Conservation (phyloP, 108 stramenopile species). For the Cyclotella atomus region DNA sequence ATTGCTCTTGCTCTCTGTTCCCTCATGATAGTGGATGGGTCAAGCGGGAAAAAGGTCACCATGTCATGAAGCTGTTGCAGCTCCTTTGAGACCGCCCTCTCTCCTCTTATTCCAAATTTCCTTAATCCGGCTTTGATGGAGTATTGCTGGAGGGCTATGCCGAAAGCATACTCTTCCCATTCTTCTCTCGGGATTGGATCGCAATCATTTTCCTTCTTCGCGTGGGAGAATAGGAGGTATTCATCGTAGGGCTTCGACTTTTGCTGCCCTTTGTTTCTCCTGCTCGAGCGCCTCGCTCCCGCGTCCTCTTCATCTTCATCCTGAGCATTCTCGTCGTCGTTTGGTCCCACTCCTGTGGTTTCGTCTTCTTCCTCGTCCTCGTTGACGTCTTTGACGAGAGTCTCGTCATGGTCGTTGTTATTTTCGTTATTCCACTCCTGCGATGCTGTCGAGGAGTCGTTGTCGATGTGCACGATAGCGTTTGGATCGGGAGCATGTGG, state of each 20-base stretch:
- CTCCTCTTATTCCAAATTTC: slow-evolving; percentile 33
- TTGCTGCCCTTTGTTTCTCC: no score
- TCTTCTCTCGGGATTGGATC: not conserved
- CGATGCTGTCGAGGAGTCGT: not conserved
- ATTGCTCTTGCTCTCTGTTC: not conserved
- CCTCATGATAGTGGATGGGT: not conserved
- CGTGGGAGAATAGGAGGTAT: no score
- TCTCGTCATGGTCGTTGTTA: not conserved
- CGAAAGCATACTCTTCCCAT: not conserved
- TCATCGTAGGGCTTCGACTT: no score
- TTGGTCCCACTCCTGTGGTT: not conserved
- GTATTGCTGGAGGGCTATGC: not conserved
- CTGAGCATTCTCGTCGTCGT: not conserved
- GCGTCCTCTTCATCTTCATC: not conserved
- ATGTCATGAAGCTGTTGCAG: slow-evolving; percentile 49
- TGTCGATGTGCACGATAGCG: not conserved
- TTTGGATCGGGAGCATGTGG: not conserved
- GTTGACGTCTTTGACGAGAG: not conserved
- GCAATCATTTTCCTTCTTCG: not conserved
- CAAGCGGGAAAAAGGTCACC: not conserved
- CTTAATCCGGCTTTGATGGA: slow-evolving; percentile 25
- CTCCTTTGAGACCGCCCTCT: slow-evolving; percentile 39
- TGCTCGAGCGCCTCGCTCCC: not conserved
- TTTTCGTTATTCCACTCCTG: not conserved
- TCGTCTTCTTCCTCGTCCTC: slow-evolving; percentile 12